Percentiles rank a stretch among this genome's conserved stretches.
Evolutionary conservation across 352 stramenopile genomes (phyloP).

Genomic region (Blastocystis sp.): DNA sequence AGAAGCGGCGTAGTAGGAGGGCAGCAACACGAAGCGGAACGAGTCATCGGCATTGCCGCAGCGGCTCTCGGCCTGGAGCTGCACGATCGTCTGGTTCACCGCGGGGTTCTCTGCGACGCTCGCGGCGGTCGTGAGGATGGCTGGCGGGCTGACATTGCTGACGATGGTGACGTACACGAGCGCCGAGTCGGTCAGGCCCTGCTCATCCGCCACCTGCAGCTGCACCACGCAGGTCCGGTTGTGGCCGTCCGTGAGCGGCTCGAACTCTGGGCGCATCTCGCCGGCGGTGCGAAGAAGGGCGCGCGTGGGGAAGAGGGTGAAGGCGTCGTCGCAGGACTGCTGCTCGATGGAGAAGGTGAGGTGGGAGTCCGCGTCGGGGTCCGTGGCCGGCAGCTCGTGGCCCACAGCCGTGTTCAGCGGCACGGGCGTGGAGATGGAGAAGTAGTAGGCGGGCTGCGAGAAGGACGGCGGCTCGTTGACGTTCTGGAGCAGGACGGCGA

Average conservation of each 20-base stretch:
- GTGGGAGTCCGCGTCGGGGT: background rate
- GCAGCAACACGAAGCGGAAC: conserved; percentile 25
- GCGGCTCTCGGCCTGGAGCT: background rate
- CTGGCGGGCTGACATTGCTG: conserved; percentile 1
- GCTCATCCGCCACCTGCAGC: background rate
- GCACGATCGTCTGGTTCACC: background rate
- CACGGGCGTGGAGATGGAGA: background rate
- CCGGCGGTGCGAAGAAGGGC: background rate
- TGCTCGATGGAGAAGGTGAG: conserved; percentile 8
- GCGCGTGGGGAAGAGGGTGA: background rate
- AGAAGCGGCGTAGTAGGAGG: background rate
- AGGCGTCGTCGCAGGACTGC: background rate
- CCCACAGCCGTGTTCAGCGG: background rate
- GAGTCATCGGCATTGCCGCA: background rate
- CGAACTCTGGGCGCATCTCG: background rate
- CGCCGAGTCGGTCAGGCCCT: background rate
- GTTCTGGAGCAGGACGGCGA: background rate
- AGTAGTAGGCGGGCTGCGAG: background rate
- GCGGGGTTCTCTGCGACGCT: conserved; percentile 9
- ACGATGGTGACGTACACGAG: conserved; percentile 34
- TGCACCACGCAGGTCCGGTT: conserved; percentile 16
- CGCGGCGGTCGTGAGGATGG: background rate
- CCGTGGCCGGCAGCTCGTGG: background rate
- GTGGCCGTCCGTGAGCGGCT: background rate
- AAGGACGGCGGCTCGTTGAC: conserved; percentile 31